Percentiles rank a stretch among this genome's conserved stretches.
Conservation (phyloP, 768 basidiomycete genomes). For the Boletus reticulatus region DNA sequence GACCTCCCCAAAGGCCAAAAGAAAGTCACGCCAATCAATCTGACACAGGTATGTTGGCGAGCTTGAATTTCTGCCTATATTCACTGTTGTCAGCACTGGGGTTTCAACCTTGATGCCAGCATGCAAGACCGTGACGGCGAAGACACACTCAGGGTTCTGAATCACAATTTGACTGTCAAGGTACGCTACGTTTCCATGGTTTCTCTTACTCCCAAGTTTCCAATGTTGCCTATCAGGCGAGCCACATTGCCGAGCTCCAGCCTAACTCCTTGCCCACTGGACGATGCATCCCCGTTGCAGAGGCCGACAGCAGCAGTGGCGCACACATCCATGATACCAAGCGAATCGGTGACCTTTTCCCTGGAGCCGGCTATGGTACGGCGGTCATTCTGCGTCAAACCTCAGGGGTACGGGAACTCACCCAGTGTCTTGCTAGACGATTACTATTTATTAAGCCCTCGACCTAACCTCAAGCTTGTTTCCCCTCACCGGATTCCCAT, state of each 20-base stretch:
- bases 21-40: slow-evolving; percentile 68
- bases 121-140: slow-evolving; percentile 40
- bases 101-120: slow-evolving; percentile 77
- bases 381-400: not conserved
- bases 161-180: slow-evolving; percentile 44
- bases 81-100: slow-evolving; percentile 59
- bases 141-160: slow-evolving; percentile 48
- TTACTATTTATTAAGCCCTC: slow-evolving; percentile 55
- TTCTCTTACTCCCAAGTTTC: not conserved
- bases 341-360: slow-evolving; percentile 56
- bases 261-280: slow-evolving; percentile 51
- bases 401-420: not conserved
- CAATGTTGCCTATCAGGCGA: slow-evolving; percentile 38
- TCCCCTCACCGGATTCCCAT: slow-evolving; percentile 50
- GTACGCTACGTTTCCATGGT: slow-evolving; percentile 14
- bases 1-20: slow-evolving; percentile 38
- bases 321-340: slow-evolving; percentile 49
- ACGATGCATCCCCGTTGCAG: slow-evolving; percentile 43
- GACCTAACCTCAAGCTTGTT: slow-evolving; percentile 28
- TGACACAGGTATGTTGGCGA: slow-evolving; percentile 60
- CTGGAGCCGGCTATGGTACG: slow-evolving; percentile 58
- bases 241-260: slow-evolving; percentile 53
- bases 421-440: slow-evolving; percentile 44
- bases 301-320: slow-evolving; percentile 35
- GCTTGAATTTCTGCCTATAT: not conserved